These are phyloP conservation scores for Bruguiera hainesii DNA, from an alignment of 441 rosid species.

Conservation along the genomic window DNA sequence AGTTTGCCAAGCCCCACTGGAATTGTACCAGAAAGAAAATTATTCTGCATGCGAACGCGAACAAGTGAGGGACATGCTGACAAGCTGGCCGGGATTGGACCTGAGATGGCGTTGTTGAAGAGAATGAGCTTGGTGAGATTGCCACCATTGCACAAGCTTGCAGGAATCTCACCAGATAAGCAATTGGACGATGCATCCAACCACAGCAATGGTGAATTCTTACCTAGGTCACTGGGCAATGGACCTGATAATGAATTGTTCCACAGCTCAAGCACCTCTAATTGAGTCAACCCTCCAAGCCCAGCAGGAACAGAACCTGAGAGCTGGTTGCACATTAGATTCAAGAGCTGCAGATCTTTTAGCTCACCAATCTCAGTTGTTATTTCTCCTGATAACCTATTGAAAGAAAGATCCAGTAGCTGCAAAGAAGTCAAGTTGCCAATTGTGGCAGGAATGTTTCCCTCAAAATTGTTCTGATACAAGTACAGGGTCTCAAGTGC, in stretches of 20 bases:
- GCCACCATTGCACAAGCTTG: slow-evolving; percentile 3
- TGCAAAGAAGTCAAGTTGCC: neutral
- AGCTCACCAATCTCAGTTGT: neutral
- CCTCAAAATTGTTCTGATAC: slow-evolving; percentile 5
- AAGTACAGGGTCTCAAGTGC: slow-evolving; percentile 5
- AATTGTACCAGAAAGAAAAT: neutral
- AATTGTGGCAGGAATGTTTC: neutral
- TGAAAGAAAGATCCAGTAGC: neutral
- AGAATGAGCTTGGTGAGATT: slow-evolving; percentile 6
- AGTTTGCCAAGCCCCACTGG: slow-evolving; percentile 15
- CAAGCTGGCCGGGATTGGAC: neutral
- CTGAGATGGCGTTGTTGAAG: slow-evolving; percentile 2
- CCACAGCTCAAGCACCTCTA: slow-evolving; percentile 3
- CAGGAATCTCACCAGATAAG: slow-evolving; percentile 1
- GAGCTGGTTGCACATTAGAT: slow-evolving; percentile 54
- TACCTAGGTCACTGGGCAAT: neutral
- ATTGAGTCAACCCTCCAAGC: slow-evolving; percentile 38
- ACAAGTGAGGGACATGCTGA: neutral
- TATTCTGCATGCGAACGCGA: slow-evolving; percentile 1
- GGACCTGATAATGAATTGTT: slow-evolving; percentile 2
- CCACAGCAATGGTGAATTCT: slow-evolving; percentile 7
- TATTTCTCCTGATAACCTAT: neutral
- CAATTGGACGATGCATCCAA: slow-evolving; percentile 5
- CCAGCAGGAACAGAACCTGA: slow-evolving; percentile 57
- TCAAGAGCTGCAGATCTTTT: neutral